Evolutionary conservation across 2,329 filamentous ascomycete species (phyloP).

Genomic region (Stemphylium lycopersici): DNA sequence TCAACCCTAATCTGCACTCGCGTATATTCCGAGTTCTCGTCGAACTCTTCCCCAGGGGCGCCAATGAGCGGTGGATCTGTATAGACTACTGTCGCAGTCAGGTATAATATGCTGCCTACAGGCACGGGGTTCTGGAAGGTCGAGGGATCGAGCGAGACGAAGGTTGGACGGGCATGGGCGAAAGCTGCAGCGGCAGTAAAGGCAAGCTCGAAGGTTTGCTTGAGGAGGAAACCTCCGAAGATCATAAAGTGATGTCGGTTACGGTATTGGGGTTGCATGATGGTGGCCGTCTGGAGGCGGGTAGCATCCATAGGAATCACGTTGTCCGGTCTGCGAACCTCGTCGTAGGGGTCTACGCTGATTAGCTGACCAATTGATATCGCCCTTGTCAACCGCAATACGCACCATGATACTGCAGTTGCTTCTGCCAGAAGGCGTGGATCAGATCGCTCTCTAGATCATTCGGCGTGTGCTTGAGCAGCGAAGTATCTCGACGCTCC

Average conservation of each 20-base stretch:
- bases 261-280: conserved; percentile 77
- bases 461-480: conserved; percentile 71
- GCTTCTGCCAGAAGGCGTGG: conserved; percentile 74
- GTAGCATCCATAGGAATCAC: conserved; percentile 68
- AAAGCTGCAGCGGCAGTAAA: conserved; percentile 77
- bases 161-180: conserved; percentile 71
- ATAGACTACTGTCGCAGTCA: conserved; percentile 74
- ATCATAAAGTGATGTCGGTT: conserved; percentile 79
- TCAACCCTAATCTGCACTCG: conserved; percentile 74
- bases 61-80: conserved; percentile 65
- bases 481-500: conserved; percentile 62
- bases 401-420: conserved; percentile 66
- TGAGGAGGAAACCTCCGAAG: conserved; percentile 76
- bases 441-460: conserved; percentile 74
- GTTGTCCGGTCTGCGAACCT: conserved; percentile 61
- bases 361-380: not conserved
- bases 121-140: conserved; percentile 78
- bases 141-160: conserved; percentile 74
- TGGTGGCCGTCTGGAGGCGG: conserved; percentile 68
- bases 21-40: conserved; percentile 55
- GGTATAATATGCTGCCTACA: conserved; percentile 74
- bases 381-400: not conserved
- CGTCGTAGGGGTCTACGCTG: conserved; percentile 59
- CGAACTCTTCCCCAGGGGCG: conserved; percentile 44
- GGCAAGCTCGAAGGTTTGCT: conserved; percentile 76